phyloP scores from a whole-genome alignment of 1,284 basidiomycete genomes.

The Microbotryomycetes sp. region DNA sequence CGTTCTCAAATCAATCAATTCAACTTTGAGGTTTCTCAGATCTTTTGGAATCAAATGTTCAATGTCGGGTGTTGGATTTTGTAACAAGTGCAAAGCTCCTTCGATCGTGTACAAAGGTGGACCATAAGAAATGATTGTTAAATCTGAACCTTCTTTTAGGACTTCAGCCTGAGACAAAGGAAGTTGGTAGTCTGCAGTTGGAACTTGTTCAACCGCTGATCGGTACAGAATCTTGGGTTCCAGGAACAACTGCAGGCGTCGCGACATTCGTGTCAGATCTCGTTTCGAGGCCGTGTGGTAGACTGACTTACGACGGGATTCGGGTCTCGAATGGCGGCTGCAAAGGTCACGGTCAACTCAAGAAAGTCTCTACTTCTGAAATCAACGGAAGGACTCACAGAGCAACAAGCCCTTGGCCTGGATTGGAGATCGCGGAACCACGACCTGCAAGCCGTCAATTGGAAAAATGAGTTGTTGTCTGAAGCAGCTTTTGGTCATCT shows the following conservation, averaged over 20 bases:
- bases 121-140: slow-evolving; percentile 85
- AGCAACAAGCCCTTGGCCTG: slow-evolving; percentile 89
- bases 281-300: neutral
- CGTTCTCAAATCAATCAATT: slow-evolving; percentile 84
- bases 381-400: slow-evolving; percentile 1
- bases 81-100: slow-evolving; percentile 62
- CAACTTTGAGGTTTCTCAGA: slow-evolving; percentile 66
- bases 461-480: neutral
- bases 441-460: slow-evolving; percentile 52
- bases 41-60: slow-evolving; percentile 60
- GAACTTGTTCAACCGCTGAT: slow-evolving; percentile 86
- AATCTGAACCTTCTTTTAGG: slow-evolving; percentile 64
- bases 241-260: slow-evolving; percentile 54
- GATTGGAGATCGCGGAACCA: slow-evolving; percentile 84
- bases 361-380: neutral
- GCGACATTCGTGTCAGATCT: neutral
- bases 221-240: slow-evolving; percentile 88
- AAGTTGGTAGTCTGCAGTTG: slow-evolving; percentile 74
- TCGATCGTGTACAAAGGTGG: slow-evolving; percentile 88
- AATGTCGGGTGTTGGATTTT: slow-evolving; percentile 58
- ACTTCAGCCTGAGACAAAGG: slow-evolving; percentile 73
- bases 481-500: neutral
- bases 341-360: neutral
- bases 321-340: slow-evolving; percentile 73
- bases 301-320: slow-evolving; percentile 64